phyloP scores from a whole-genome alignment of 2,329 filamentous ascomycete genomes.

The Phialemoniopsis sp. region DNA sequence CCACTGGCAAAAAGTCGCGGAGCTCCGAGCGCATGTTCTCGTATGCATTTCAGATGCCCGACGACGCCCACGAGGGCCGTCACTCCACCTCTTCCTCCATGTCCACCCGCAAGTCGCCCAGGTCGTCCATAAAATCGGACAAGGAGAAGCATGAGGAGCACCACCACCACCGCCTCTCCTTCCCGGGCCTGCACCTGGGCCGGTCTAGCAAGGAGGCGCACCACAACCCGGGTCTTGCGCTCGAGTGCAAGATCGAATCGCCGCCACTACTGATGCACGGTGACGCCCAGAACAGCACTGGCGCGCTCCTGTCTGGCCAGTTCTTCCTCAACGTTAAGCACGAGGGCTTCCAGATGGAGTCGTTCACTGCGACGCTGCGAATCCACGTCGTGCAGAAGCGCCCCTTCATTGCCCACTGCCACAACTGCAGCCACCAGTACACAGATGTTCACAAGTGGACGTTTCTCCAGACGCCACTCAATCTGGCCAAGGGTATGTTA shows the following conservation, averaged over 20 bases:
- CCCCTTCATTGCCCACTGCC: slow-evolving; percentile 75
- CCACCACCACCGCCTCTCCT: slow-evolving; percentile 30
- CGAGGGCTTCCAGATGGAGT: slow-evolving; percentile 61
- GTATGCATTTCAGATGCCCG: slow-evolving; percentile 29
- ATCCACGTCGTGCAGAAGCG: slow-evolving; percentile 74
- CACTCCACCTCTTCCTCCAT: slow-evolving; percentile 3
- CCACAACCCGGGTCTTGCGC: slow-evolving; percentile 32
- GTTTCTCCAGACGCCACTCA: slow-evolving; percentile 58
- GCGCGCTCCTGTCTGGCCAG: slow-evolving; percentile 81
- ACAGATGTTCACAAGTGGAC: slow-evolving; percentile 77
- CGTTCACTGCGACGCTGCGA: slow-evolving; percentile 68
- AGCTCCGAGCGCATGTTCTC: slow-evolving; percentile 27
- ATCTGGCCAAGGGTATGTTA: slow-evolving; percentile 42
- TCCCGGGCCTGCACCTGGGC: slow-evolving; percentile 36
- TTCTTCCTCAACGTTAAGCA: slow-evolving; percentile 71
- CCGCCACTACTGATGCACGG: slow-evolving; percentile 85
- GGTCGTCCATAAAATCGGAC: slow-evolving; percentile 11
- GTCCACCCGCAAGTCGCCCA: slow-evolving; percentile 8
- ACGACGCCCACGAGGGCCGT: slow-evolving; percentile 21
- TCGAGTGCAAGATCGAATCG: slow-evolving; percentile 70
- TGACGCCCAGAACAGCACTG: slow-evolving; percentile 67
- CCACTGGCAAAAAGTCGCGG: slow-evolving; percentile 17
- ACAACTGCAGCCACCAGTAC: slow-evolving; percentile 66
- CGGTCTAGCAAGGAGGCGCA: slow-evolving; percentile 34
- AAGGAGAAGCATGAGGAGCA: slow-evolving; percentile 15